phyloP scores from a whole-genome alignment of 78 protist genomes.

The Neovahlkampfia damariscottae region DNA sequence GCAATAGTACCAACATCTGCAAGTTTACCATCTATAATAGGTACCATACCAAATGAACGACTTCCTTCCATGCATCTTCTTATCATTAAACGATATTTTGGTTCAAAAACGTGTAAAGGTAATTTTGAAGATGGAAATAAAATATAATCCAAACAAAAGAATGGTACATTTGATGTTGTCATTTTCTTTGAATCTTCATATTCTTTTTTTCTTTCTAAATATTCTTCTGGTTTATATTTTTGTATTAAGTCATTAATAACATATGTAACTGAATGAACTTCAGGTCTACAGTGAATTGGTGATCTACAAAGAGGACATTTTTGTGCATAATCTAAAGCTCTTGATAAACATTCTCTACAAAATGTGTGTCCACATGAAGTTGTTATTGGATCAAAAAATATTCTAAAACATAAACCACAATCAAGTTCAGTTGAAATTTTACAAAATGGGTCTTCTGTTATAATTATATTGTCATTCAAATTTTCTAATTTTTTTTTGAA shows the following conservation, averaged over 20 bases:
- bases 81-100: constrained; percentile 14
- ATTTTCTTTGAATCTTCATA: background rate
- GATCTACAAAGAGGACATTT: constrained; percentile 21
- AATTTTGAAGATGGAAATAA: background rate
- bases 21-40: background rate
- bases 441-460: too few species aligned
- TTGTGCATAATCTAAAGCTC: constrained; percentile 9
- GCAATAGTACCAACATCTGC: background rate
- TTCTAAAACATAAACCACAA: constrained; percentile 10
- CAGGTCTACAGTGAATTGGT: background rate
- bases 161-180: background rate
- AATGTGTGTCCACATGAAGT: constrained; percentile 28
- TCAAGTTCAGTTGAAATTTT: constrained; percentile 10
- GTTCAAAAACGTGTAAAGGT: constrained; percentile 30
- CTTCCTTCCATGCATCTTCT: background rate
- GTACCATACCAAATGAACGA: background rate
- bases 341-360: constrained; percentile 2
- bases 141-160: constrained; percentile 4
- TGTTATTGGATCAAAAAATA: constrained; percentile 20
- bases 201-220: background rate
- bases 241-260: background rate
- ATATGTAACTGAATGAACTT: background rate
- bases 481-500: too few species aligned
- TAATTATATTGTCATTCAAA: too few species aligned
- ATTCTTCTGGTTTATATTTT: background rate